Evolutionary conservation across 2,329 filamentous ascomycete species (phyloP), one percentile per base, ranked within the genome.

Genomic region (Fusarium abutilonis): DNA sequence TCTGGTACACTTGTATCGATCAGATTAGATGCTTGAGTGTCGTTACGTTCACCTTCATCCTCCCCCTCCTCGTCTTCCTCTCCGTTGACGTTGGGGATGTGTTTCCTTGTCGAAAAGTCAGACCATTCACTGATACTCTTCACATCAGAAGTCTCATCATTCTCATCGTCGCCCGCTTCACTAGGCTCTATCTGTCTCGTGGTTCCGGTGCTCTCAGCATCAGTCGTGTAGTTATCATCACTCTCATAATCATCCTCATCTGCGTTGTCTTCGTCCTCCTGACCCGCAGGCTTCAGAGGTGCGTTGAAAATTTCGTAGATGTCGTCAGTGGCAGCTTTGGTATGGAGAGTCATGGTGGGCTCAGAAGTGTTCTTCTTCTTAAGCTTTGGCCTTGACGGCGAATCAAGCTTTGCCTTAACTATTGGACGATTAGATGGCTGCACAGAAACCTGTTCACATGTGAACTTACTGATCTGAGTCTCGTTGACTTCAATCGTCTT

Each of bases 281-380:
- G 52, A 2, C 60, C 43, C 42, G 54, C 53, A 47, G 72, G 14
- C 64, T 72, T 59, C 65, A 73, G 49, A 2, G 95, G 94, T 55
- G 95, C 91, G 71, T 95, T 98, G 78, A 98, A 99, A 43, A 99
- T 92, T 55, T 93, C 93, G 71, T 98, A 98, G 48, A 99, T 97
- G 68, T 99, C 95, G 68, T 98, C 93, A 61, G 94, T 97, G 5
- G 95, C 95, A 64, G 95, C 94, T 69, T 87, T 91, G 11, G 95
- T 99, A 73, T 98, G 93, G 65, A 99, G 86, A 1, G 95, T 99
- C 93, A 99, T 97, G 2, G 95, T 99, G n/a, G 93, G 91, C 75
- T 98, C 94, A 47, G 83, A 80, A 3, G 76, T 65, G 67, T 88
- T 88, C 74, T 90, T 95, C 75, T 91, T 91, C 64, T 89, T 90